Percentiles rank a stretch among this genome's conserved stretches.
Conservation (phyloP, 768 basidiomycete genomes). For the Pleurotus eryngii region DNA sequence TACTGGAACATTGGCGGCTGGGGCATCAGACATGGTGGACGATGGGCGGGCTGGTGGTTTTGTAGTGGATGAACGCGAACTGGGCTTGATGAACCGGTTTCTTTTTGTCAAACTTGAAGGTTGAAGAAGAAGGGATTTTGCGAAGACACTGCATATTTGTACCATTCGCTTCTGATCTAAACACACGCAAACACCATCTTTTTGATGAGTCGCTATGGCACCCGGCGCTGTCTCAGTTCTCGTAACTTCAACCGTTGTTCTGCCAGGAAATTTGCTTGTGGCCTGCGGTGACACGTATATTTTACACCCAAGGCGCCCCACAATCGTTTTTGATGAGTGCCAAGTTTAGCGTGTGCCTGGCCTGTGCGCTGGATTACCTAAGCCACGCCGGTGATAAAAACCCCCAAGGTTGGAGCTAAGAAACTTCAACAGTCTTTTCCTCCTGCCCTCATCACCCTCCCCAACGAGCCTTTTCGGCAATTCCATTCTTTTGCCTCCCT, state of each 20-base stretch:
- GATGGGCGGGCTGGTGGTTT: constrained; percentile 50
- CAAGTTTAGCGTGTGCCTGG: neutral
- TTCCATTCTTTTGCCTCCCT: constrained; percentile 11
- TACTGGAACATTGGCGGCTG: constrained; percentile 77
- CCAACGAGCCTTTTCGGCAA: constrained; percentile 5
- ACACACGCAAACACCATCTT: neutral
- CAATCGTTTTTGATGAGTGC: neutral
- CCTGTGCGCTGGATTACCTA: constrained; percentile 3
- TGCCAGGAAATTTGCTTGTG: no score
- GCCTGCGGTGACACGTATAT: neutral
- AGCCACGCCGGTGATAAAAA: constrained; percentile 5
- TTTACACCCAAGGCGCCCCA: neutral
- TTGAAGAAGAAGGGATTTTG: constrained; percentile 53
- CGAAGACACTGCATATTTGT: constrained; percentile 10
- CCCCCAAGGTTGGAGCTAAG: neutral
- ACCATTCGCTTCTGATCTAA: constrained; percentile 8
- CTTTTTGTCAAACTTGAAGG: constrained; percentile 82
- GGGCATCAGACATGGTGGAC: constrained; percentile 86
- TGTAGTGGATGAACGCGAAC: constrained; percentile 44
- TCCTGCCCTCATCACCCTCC: constrained; percentile 7
- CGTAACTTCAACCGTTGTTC: no score
- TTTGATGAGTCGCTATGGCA: constrained; percentile 6
- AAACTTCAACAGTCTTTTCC: neutral
- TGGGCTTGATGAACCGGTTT: constrained; percentile 84
- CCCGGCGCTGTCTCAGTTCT: neutral